A percentile compares a stretch with the other conserved stretches of the same genome.
Evolutionary conservation across 2,329 filamentous ascomycete species (phyloP).

Genomic region (Exophiala calicioides): DNA sequence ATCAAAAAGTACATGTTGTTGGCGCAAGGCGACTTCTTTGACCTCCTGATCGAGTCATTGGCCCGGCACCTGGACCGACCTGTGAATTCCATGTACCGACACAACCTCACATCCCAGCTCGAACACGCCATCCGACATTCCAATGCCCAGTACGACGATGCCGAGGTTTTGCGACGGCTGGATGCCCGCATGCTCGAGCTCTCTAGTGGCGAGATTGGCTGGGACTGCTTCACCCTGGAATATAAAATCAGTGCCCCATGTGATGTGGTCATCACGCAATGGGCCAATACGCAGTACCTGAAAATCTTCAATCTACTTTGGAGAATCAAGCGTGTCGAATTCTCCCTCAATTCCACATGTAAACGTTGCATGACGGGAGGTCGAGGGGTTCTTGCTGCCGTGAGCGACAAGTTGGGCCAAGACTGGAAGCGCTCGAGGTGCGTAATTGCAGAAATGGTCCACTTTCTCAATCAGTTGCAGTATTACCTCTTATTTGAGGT

Average conservation of each 20-base stretch:
- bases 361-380: slow-evolving; percentile 93
- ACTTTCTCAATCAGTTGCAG: slow-evolving; percentile 94
- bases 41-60: slow-evolving; percentile 92
- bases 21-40: slow-evolving; percentile 96
- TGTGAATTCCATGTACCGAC: slow-evolving; percentile 93
- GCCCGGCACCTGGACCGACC: slow-evolving; percentile 90
- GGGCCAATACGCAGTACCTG: slow-evolving; percentile 92
- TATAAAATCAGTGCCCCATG: slow-evolving; percentile 97
- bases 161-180: slow-evolving; percentile 84
- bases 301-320: slow-evolving; percentile 99
- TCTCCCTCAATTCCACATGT: slow-evolving; percentile 87
- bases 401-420: slow-evolving; percentile 69
- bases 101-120: slow-evolving; percentile 94
- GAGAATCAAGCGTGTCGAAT: slow-evolving; percentile 97
- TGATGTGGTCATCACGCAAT: slow-evolving; percentile 95
- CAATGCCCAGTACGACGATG: slow-evolving; percentile 92
- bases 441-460: slow-evolving; percentile 93
- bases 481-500: slow-evolving; percentile 99
- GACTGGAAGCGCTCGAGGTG: slow-evolving; percentile 92
- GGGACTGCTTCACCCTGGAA: slow-evolving; percentile 98
- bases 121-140: slow-evolving; percentile 97
- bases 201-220: slow-evolving; percentile 94
- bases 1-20: slow-evolving; percentile 93
- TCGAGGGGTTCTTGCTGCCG: slow-evolving; percentile 80
- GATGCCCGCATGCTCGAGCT: slow-evolving; percentile 98